A percentile compares a stretch with the other conserved stretches of the same genome.
Conservation (phyloP, 768 basidiomycete genomes). For the Mycena galopus region DNA sequence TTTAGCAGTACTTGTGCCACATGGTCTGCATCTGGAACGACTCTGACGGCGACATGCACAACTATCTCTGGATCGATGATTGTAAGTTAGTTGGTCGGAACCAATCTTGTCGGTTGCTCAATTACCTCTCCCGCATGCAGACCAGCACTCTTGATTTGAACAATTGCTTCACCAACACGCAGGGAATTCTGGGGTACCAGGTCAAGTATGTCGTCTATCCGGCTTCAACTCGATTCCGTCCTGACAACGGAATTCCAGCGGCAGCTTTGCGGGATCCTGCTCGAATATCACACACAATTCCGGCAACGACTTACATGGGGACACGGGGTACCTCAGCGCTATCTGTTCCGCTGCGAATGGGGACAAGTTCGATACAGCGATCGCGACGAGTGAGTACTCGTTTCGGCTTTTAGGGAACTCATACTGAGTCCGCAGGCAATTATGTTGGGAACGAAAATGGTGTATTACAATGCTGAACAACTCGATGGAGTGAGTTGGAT, state of each 20-base stretch:
- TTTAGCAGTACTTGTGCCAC: constrained; percentile 15
- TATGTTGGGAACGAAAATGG: constrained; percentile 23
- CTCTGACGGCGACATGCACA: constrained; percentile 17
- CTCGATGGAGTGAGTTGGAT: not conserved
- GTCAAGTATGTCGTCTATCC: constrained; percentile 14
- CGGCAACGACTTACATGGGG: constrained; percentile 16
- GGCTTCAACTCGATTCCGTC: not conserved
- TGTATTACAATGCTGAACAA: constrained; percentile 18
- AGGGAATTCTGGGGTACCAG: constrained; percentile 19
- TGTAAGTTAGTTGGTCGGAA: not conserved
- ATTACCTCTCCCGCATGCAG: constrained; percentile 2
- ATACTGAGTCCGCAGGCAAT: constrained; percentile 10
- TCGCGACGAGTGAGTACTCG: constrained; percentile 24
- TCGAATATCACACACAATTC: constrained; percentile 21
- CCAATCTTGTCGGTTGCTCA: not conserved
- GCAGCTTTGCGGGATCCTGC: constrained; percentile 25
- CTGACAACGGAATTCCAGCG: constrained; percentile 9
- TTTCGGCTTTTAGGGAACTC: not conserved
- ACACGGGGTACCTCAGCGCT: constrained; percentile 23
- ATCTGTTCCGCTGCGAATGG: constrained; percentile 14
- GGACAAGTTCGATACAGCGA: constrained; percentile 24
- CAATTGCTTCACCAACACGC: constrained; percentile 27
- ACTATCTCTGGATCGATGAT: constrained; percentile 4
- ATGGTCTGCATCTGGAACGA: constrained; percentile 23
- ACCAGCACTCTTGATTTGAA: constrained; percentile 22